Conservation (phyloP, 2,329 filamentous ascomycete genomes). For the Reticulascus tulasneorum region DNA sequence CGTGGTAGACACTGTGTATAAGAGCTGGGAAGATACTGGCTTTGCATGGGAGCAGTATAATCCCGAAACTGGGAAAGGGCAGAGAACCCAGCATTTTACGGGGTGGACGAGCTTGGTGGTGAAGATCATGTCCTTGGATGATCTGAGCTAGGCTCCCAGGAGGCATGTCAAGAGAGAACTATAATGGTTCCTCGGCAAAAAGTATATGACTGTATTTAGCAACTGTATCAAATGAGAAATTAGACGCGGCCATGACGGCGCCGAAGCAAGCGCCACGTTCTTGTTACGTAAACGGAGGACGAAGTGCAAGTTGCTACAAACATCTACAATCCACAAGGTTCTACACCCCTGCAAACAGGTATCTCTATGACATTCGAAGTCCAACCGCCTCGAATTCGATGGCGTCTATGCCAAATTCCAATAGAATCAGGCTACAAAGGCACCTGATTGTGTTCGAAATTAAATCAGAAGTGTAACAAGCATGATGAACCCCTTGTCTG, state of each 20-base stretch:
- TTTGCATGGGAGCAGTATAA: constrained; percentile 99
- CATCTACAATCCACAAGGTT: too few species aligned
- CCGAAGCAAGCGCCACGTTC: background rate
- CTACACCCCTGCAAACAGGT: too few species aligned
- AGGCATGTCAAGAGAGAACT: constrained; percentile 43
- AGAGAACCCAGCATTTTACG: constrained; percentile 95
- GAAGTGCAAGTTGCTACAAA: too few species aligned
- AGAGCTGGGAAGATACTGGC: constrained; percentile 83
- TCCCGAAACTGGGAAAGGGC: constrained; percentile 86
- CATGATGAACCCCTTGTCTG: too few species aligned
- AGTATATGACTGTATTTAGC: background rate
- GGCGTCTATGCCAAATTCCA: too few species aligned
- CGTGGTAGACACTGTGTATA: constrained; percentile 82
- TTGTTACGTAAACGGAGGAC: background rate
- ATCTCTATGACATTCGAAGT: too few species aligned
- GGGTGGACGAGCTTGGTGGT: constrained; percentile 98
- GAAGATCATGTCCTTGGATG: constrained; percentile 94
- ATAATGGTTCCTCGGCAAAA: constrained; percentile 21
- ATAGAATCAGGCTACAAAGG: too few species aligned
- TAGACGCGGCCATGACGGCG: background rate
- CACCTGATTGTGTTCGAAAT: too few species aligned
- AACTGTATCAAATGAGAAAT: background rate
- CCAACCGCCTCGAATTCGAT: too few species aligned
- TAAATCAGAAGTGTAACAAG: too few species aligned
- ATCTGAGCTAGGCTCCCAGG: constrained; percentile 40